These are phyloP conservation scores for Peronospora farinosa DNA, from an alignment of 352 stramenopile genomes.

Conservation along the genomic window DNA sequence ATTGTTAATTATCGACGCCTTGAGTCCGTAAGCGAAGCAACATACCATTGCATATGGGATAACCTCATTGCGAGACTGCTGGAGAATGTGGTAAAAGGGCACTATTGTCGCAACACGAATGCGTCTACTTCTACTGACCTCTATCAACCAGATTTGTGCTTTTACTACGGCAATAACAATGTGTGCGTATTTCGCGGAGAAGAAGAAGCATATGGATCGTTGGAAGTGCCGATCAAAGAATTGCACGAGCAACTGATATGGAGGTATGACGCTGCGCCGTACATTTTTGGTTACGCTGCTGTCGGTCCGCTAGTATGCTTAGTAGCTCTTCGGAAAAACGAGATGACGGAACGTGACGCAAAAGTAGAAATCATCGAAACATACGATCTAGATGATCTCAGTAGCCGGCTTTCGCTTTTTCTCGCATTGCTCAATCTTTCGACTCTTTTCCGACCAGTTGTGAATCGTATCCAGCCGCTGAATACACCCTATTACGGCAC, in stretches of 20 bases:
- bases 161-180: constrained; percentile 9
- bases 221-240: constrained; percentile 16
- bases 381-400: constrained; percentile 19
- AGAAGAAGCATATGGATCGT: constrained; percentile 9
- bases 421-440: constrained; percentile 27
- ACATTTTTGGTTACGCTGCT: constrained; percentile 28
- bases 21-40: constrained; percentile 7
- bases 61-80: constrained; percentile 9
- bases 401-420: constrained; percentile 19
- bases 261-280: constrained; percentile 25
- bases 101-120: constrained; percentile 13
- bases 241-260: constrained; percentile 23
- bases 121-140: constrained; percentile 5
- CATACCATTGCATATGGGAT: constrained; percentile 20
- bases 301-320: constrained; percentile 20
- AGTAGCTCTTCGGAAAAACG: constrained; percentile 14
- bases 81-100: constrained; percentile 6
- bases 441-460: constrained; percentile 20
- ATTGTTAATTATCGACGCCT: not conserved
- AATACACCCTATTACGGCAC: constrained; percentile 5
- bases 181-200: constrained; percentile 16
- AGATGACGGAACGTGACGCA: constrained; percentile 11
- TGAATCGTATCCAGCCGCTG: constrained; percentile 7
- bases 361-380: constrained; percentile 21
- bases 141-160: constrained; percentile 14